Conservation (phyloP, 2,329 filamentous ascomycete genomes). For the Cercospora brassicicola region DNA sequence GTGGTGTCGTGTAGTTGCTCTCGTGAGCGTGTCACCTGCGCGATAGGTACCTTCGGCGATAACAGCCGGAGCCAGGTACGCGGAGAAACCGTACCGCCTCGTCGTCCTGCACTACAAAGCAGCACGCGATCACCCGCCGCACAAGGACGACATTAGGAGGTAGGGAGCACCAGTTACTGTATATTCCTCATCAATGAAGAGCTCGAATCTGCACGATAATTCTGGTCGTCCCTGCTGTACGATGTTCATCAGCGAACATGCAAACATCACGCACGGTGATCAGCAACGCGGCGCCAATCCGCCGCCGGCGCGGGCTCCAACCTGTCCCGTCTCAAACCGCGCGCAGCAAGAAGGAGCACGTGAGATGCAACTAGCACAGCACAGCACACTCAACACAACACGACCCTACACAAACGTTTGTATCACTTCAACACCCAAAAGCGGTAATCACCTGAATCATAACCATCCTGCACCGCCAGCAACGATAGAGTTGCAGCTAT, state of each 20-base stretch:
- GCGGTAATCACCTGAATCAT: neutral
- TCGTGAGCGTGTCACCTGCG: conserved; percentile 16
- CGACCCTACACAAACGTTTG: neutral
- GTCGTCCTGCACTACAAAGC: neutral
- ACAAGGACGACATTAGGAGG: neutral
- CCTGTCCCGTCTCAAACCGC: too few relatives aligned
- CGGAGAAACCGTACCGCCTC: neutral
- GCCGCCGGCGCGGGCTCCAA: neutral
- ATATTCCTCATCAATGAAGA: neutral
- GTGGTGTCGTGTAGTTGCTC: conserved; percentile 7
- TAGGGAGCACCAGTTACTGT: neutral
- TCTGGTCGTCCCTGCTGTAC: neutral
- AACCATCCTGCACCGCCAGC: neutral
- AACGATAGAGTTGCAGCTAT: neutral
- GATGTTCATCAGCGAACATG: neutral
- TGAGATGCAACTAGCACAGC: too few relatives aligned
- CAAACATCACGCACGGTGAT: neutral
- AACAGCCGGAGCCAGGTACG: neutral
- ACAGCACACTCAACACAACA: neutral
- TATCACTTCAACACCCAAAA: neutral
- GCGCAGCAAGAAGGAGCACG: too few relatives aligned
- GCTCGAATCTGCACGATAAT: neutral
- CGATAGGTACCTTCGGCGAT: neutral
- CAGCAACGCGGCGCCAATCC: neutral
- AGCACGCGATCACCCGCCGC: neutral